phyloP scores from a whole-genome alignment of 257 asterid genomes.

The Cinchona pubescens region DNA sequence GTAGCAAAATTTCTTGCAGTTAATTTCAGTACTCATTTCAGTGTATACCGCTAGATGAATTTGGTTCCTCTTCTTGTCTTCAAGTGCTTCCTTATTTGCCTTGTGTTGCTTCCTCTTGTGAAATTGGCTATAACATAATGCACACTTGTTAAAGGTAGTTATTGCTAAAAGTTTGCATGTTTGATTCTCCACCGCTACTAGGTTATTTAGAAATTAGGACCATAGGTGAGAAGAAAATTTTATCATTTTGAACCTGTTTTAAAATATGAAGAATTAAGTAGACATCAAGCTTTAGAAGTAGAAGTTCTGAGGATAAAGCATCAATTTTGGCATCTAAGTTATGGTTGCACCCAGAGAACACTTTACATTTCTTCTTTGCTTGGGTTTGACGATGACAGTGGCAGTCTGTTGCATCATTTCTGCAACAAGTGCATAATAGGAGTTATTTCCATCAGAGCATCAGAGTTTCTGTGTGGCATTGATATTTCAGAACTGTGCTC shows the following conservation, averaged over 20 bases:
- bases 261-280: not conserved
- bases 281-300: not conserved
- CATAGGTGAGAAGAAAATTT: not conserved
- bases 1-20: not conserved
- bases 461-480: not conserved
- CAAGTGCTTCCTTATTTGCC: not conserved
- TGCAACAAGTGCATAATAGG: not conserved
- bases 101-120: not conserved
- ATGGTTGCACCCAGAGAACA: not conserved
- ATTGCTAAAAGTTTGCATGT: not conserved
- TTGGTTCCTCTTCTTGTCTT: not conserved
- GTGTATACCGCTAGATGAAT: not conserved
- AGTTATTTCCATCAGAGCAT: too few species aligned
- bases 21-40: not conserved
- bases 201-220: not conserved
- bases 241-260: not conserved
- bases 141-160: not conserved
- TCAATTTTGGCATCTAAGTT: not conserved
- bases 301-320: not conserved
- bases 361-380: not conserved
- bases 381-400: not conserved
- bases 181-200: not conserved
- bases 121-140: not conserved
- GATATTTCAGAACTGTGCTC: not conserved
- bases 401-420: not conserved